phyloP scores from a whole-genome alignment of 1,139 yeast genomes.

The Candida neerlandica region DNA sequence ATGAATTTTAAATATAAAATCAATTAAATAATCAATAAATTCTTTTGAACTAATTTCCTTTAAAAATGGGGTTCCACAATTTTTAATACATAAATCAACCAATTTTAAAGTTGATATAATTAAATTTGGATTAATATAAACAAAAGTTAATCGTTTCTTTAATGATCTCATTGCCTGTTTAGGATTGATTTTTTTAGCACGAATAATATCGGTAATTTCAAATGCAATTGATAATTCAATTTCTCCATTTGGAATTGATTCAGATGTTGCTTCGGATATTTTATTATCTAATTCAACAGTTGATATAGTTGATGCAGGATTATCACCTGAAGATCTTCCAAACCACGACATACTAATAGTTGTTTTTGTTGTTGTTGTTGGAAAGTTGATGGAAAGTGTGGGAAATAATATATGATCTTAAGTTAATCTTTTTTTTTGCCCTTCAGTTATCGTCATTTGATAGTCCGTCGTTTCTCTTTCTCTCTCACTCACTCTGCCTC shows the following conservation, averaged over 20 bases:
- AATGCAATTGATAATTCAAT: constrained; percentile 77
- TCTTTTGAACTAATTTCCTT: constrained; percentile 81
- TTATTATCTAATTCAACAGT: constrained; percentile 61
- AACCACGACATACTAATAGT: constrained; percentile 61
- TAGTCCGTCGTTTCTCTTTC: too few relatives aligned
- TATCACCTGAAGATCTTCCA: constrained; percentile 18
- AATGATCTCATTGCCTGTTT: constrained; percentile 83
- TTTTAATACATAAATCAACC: constrained; percentile 85
- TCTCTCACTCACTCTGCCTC: background rate
- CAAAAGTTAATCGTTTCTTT: constrained; percentile 68
- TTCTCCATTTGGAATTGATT: constrained; percentile 89
- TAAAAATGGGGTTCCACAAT: constrained; percentile 87
- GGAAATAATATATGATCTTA: background rate
- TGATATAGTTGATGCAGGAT: constrained; percentile 31
- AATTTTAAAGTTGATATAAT: constrained; percentile 75
- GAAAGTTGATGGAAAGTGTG: background rate
- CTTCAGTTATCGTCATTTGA: background rate
- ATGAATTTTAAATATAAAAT: constrained; percentile 39
- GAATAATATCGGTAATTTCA: constrained; percentile 84
- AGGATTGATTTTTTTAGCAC: constrained; percentile 81
- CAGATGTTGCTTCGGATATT: constrained; percentile 81
- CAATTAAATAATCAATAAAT: constrained; percentile 74
- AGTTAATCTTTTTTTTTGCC: constrained; percentile 1
- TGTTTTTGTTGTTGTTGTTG: background rate
- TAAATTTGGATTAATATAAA: constrained; percentile 71